phyloP scores from a whole-genome alignment of 2,329 filamentous ascomycete genomes.

The Aspergillus sp. region DNA sequence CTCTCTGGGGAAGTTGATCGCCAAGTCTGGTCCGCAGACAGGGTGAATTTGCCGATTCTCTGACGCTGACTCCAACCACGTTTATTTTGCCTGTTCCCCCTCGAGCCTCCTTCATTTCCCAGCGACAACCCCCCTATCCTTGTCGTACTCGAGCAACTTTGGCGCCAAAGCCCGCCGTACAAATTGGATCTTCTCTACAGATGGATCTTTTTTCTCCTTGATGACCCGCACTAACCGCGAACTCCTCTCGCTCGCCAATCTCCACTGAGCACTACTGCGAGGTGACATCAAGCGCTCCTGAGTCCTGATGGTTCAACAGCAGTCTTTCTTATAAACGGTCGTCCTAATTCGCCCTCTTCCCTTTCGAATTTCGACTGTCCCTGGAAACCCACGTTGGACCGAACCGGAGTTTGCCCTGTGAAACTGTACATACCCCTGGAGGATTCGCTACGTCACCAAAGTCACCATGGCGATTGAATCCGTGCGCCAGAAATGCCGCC shows the following conservation, averaged over 20 bases:
- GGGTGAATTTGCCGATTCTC: constrained; percentile 19
- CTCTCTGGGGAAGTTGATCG: constrained; percentile 10
- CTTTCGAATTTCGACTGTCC: not conserved
- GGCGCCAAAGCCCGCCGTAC: constrained; percentile 4
- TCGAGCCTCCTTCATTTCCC: constrained; percentile 12
- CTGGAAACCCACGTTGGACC: not conserved
- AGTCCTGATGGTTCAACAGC: constrained; percentile 9
- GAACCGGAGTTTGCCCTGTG: not conserved
- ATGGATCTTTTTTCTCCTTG: constrained; percentile 18
- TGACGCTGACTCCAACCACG: constrained; percentile 6
- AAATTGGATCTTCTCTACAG: constrained; percentile 2
- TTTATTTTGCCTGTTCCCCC: not conserved
- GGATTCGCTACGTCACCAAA: not conserved
- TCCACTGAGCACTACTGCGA: constrained; percentile 12
- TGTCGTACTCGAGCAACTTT: not conserved
- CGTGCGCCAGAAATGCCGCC: constrained; percentile 66
- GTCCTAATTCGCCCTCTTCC: not conserved
- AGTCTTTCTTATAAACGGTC: not conserved
- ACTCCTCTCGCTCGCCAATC: constrained; percentile 7
- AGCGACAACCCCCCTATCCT: constrained; percentile 4
- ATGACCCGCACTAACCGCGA: constrained; percentile 11
- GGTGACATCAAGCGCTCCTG: constrained; percentile 11
- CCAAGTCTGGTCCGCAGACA: constrained; percentile 17
- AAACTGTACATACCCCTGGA: not conserved
- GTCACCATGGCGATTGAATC: constrained; percentile 49